Evolutionary conservation across 108 stramenopile species (phyloP).

Genomic region (Schizochytrium sp.): DNA sequence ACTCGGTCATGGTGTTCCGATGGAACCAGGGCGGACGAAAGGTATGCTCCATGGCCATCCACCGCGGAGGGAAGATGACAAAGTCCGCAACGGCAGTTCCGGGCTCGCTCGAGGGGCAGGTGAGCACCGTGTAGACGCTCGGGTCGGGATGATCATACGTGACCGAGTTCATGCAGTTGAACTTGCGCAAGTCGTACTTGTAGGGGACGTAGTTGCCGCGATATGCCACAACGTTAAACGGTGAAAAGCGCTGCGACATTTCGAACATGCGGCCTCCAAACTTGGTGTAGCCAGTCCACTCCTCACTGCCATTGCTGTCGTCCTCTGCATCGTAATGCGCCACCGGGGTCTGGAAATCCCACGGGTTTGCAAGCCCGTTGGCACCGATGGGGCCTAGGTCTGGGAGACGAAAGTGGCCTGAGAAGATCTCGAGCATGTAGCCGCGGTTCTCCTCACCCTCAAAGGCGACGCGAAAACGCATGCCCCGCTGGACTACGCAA

Average conservation of each 20-base stretch:
- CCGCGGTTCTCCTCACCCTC: slow-evolving; percentile 50
- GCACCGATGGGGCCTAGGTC: slow-evolving; percentile 83
- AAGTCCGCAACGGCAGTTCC: slow-evolving; percentile 81
- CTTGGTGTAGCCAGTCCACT: slow-evolving; percentile 55
- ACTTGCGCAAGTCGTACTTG: slow-evolving; percentile 74
- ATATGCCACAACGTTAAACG: slow-evolving; percentile 89
- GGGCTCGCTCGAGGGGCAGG: slow-evolving; percentile 57
- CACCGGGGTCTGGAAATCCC: slow-evolving; percentile 72
- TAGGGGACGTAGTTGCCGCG: slow-evolving; percentile 83
- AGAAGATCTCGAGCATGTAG: slow-evolving; percentile 77
- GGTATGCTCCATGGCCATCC: slow-evolving; percentile 77
- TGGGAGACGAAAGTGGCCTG: slow-evolving; percentile 77
- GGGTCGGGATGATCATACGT: slow-evolving; percentile 87
- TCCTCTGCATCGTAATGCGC: slow-evolving; percentile 56
- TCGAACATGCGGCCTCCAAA: slow-evolving; percentile 60
- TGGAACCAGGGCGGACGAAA: slow-evolving; percentile 90
- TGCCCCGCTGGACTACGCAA: slow-evolving; percentile 73
- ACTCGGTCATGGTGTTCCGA: slow-evolving; percentile 82
- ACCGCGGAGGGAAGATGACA: slow-evolving; percentile 81
- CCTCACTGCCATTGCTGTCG: not conserved
- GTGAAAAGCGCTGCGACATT: slow-evolving; percentile 47
- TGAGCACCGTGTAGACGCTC: slow-evolving; percentile 80
- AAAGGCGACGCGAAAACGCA: slow-evolving; percentile 65
- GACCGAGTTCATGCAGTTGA: slow-evolving; percentile 76
- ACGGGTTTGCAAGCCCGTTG: slow-evolving; percentile 85